A percentile compares a stretch with the other conserved stretches of the same genome.
Conservation (phyloP, 2,329 filamentous ascomycete genomes). For the Colletotrichum echinochloae region DNA sequence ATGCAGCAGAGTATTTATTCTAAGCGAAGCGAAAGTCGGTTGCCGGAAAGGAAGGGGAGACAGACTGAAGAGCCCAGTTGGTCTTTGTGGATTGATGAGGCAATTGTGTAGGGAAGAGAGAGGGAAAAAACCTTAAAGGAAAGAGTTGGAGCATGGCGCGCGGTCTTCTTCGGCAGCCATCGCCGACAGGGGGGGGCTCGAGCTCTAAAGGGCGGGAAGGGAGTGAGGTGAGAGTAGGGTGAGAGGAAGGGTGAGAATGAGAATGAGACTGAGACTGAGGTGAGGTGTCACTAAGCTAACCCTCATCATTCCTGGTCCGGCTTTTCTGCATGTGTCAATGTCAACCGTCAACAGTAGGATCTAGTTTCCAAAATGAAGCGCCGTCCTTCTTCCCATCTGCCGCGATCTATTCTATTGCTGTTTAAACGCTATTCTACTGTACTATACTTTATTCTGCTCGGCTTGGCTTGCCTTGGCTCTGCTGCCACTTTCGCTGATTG, state of each 20-base stretch:
- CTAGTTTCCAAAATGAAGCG: neutral
- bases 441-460: neutral
- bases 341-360: no score
- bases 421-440: neutral
- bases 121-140: neutral
- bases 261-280: neutral
- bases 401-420: neutral
- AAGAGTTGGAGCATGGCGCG: neutral
- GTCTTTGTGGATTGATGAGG: neutral
- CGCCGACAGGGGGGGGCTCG: constrained; percentile 15
- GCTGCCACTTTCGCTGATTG: neutral
- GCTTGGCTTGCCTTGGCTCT: neutral
- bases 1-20: neutral
- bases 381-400: neutral
- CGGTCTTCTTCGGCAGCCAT: constrained; percentile 1
- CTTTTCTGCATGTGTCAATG: no score
- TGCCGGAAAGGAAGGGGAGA: constrained; percentile 1
- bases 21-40: neutral
- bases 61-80: constrained; percentile 4
- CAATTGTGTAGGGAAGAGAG: neutral
- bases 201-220: constrained; percentile 1
- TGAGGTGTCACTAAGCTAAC: no score
- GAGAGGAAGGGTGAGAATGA: no score
- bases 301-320: no score
- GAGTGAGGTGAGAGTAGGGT: no score